Evolutionary conservation across 805 yeast genomes (phyloP).

Genomic region (Yamadazyma sp.): DNA sequence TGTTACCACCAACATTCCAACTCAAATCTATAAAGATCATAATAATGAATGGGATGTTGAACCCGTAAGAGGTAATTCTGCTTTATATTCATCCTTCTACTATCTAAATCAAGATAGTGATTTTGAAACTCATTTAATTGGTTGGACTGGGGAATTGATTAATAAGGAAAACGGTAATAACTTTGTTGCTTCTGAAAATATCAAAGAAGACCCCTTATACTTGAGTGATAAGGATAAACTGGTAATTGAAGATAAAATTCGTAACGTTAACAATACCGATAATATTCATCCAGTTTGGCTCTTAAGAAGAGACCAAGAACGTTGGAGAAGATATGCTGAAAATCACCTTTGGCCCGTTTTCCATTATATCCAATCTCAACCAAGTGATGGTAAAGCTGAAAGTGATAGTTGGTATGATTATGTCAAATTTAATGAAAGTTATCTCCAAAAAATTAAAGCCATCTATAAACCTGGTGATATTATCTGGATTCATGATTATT

Average conservation of each 20-base stretch:
- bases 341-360: slow-evolving; percentile 90
- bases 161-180: slow-evolving; percentile 23
- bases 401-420: slow-evolving; percentile 81
- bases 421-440: slow-evolving; percentile 86
- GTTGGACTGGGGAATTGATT: slow-evolving; percentile 91
- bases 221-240: slow-evolving; percentile 54
- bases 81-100: slow-evolving; percentile 72
- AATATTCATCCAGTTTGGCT: slow-evolving; percentile 87
- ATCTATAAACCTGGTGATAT: slow-evolving; percentile 86
- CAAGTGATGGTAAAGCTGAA: slow-evolving; percentile 66
- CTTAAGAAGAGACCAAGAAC: slow-evolving; percentile 66
- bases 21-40: slow-evolving; percentile 43
- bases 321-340: slow-evolving; percentile 92
- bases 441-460: slow-evolving; percentile 70
- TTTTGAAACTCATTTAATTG: slow-evolving; percentile 87
- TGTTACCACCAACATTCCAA: slow-evolving; percentile 67
- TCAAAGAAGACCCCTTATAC: slow-evolving; percentile 60
- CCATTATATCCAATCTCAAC: slow-evolving; percentile 84
- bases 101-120: slow-evolving; percentile 61
- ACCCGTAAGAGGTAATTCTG: slow-evolving; percentile 77
- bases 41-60: slow-evolving; percentile 54
- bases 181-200: slow-evolving; percentile 22
- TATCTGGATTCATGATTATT: slow-evolving; percentile 91
- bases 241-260: slow-evolving; percentile 46
- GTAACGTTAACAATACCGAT: slow-evolving; percentile 43